phyloP scores from a whole-genome alignment of 768 basidiomycete species.

The Collybiopsis confluens region DNA sequence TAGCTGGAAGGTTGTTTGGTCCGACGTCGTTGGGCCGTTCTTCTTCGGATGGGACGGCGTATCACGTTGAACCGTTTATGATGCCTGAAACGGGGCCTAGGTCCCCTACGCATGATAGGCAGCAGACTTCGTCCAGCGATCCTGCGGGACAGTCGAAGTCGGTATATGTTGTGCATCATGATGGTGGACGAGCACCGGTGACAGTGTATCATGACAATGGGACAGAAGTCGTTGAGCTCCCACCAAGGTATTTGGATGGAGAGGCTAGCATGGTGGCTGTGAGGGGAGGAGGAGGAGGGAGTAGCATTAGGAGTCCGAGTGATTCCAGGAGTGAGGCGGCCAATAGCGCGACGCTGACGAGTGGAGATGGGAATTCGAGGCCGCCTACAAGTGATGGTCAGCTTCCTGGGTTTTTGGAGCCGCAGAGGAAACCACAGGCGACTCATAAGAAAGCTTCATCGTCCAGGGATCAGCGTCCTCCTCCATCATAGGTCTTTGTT shows the following conservation, averaged over 20 bases:
- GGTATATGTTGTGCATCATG: constrained; percentile 61
- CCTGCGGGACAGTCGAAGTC: constrained; percentile 14
- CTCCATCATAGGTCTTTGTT: not conserved
- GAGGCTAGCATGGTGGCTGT: not conserved
- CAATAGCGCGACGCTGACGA: not conserved
- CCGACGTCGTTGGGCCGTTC: not conserved
- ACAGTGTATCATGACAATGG: constrained; percentile 54
- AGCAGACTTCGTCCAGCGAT: not conserved
- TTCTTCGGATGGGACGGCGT: constrained; percentile 16
- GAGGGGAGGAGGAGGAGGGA: not conserved
- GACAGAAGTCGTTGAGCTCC: constrained; percentile 56
- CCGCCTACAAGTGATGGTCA: not conserved
- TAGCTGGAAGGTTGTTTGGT: constrained; percentile 4
- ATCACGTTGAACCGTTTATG: constrained; percentile 41
- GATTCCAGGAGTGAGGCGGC: not conserved
- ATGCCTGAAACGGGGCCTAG: constrained; percentile 28
- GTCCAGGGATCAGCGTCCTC: not conserved
- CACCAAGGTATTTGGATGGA: constrained; percentile 42
- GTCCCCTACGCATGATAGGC: not conserved
- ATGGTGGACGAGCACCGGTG: constrained; percentile 52
- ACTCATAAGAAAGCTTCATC: not conserved
- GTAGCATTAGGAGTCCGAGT: not conserved
- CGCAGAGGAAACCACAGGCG: not conserved
- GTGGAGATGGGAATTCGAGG: not conserved
- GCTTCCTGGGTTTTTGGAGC: not conserved